Base-by-base conservation (phyloP, 2,329 filamentous ascomycete species). In the Ophiostoma perfectum region DNA sequence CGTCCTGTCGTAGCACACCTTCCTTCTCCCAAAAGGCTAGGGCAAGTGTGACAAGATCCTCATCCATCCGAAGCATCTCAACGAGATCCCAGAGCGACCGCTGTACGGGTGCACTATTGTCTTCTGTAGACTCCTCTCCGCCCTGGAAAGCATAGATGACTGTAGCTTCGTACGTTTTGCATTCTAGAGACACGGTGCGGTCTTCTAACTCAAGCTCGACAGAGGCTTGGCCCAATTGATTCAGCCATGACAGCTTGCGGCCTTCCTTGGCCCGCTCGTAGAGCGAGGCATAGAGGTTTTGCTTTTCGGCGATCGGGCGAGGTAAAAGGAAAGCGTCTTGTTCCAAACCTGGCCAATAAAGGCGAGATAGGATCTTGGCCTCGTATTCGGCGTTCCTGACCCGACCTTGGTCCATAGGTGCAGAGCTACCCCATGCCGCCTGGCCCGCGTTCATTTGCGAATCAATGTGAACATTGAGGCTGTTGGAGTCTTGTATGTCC, bases 341-440 rank as follows among this genome's bases (percentile, higher is more conserved):
- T 65, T 90, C 86, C 36, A 97, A 81, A 9, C 88, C 85, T 0
- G 95, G 95, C 95, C 95, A 99, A 81, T 96, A 99, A 71, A 97
- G 88, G 36, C 93, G 87, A 0, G 93, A 97, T 5, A 98, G 82
- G 66, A 98, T 94, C 76, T 95, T 93, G 42, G 92, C 88, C 73
- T 93, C 89, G 67, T 91, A 86, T 14, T 74, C 71, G 9, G 72
- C 76, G 47, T 78, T 76, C 62, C n/a, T 12, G 5, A 4, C 49
- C 8, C 8, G n/a, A 4, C 49, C 49, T 11, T 39, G 44, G 45
- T 47, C 41, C 63, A 45, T 36, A 39, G 45, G 27, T 11, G 8
- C 18, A 45, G 62, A 69, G 76, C 78, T 39, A 55, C 77, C 42
- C 38, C 42, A 27, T n/a, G 3, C 5, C 4, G 12, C 11, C 8